Percentiles rank a stretch among this genome's conserved stretches.
phyloP scores from a whole-genome alignment of 1,284 basidiomycete species.

The Malassezia sp. region DNA sequence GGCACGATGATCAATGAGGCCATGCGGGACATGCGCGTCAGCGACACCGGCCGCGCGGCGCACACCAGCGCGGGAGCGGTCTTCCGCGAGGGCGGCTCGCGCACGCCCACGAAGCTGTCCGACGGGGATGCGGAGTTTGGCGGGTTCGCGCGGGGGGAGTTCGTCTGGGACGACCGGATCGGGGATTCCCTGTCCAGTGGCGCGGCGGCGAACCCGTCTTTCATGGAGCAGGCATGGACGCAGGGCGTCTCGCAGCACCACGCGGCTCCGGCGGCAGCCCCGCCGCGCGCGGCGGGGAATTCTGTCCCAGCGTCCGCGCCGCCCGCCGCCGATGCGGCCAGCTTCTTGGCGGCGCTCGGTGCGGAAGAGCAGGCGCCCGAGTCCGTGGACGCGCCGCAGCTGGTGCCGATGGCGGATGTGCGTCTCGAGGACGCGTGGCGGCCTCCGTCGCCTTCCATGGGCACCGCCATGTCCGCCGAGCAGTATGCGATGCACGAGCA shows the following conservation, averaged over 20 bases:
- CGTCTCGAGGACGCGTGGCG: conserved; percentile 3
- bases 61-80: not conserved
- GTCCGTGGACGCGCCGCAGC: not conserved
- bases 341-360: conserved; percentile 8
- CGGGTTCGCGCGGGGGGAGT: not conserved
- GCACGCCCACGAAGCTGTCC: not conserved
- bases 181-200: not conserved
- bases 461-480: conserved; percentile 1
- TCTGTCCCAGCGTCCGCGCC: not conserved
- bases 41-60: not conserved
- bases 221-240: conserved; percentile 12
- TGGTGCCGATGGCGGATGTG: not conserved
- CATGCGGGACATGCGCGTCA: not conserved
- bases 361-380: not conserved
- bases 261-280: not conserved
- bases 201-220: not conserved
- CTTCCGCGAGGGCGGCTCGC: not conserved
- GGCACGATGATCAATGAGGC: not conserved
- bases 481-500: conserved; percentile 13
- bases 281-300: not conserved
- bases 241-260: not conserved
- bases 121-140: conserved; percentile 4
- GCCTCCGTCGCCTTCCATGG: conserved; percentile 10
- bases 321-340: not conserved
- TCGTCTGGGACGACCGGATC: too few species aligned